phyloP scores from a whole-genome alignment of 331 rosid genomes.

The Rhamnella rubrinervis region DNA sequence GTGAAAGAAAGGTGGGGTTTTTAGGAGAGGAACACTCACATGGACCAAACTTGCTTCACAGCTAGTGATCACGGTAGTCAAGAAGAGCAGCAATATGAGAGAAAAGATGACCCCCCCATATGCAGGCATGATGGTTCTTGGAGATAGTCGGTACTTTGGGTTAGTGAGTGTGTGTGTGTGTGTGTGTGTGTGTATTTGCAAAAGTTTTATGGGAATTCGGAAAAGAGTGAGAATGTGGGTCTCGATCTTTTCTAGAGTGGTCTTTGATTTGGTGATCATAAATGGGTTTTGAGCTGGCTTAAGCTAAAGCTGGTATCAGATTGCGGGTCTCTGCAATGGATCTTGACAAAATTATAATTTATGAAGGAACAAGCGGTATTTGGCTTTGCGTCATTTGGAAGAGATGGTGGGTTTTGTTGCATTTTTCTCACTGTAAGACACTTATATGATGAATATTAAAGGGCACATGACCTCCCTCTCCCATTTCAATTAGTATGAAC shows the following conservation, averaged over 20 bases:
- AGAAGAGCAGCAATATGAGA: slow-evolving; percentile 55
- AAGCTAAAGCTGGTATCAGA: slow-evolving; percentile 4
- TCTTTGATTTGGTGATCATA: slow-evolving; percentile 32
- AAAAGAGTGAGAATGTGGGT: slow-evolving; percentile 26
- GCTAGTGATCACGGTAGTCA: slow-evolving; percentile 33
- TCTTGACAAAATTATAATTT: background rate
- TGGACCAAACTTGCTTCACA: slow-evolving; percentile 48
- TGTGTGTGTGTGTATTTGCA: slow-evolving; percentile 33
- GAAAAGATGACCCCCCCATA: slow-evolving; percentile 54
- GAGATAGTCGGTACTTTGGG: slow-evolving; percentile 26
- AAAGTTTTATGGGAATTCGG: slow-evolving; percentile 22
- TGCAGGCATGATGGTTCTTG: slow-evolving; percentile 45
- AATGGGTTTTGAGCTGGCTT: slow-evolving; percentile 17
- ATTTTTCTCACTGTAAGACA: too few species aligned
- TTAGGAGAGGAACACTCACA: slow-evolving; percentile 45
- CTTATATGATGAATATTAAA: too few species aligned
- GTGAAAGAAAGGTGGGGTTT: slow-evolving; percentile 23
- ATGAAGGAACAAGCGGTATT: background rate
- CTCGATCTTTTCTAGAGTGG: slow-evolving; percentile 21
- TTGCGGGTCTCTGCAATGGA: slow-evolving; percentile 4
- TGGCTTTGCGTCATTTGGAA: background rate
- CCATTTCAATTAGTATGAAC: too few species aligned
- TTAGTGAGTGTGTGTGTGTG: slow-evolving; percentile 34
- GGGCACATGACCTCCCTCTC: too few species aligned
- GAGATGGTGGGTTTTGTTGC: background rate